Evolutionary conservation across 2,329 filamentous ascomycete species (phyloP), one percentile per base, ranked within the genome.

Genomic region (Hymenoscyphus infarciens): DNA sequence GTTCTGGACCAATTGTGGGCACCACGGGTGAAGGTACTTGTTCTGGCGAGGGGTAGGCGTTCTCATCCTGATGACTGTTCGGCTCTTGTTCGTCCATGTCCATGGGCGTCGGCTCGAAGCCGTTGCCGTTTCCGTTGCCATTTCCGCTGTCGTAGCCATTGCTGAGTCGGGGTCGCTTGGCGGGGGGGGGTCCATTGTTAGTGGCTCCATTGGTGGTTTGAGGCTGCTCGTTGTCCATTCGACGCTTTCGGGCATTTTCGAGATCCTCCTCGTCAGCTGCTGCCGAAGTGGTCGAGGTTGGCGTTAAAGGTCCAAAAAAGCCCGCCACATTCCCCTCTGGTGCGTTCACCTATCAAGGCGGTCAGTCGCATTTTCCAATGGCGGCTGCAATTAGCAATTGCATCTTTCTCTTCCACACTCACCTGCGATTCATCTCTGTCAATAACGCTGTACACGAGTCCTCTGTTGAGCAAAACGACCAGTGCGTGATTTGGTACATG

Each of bases 401-500:
- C 7, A 22, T 49, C 10, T 49, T 11, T 49, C 13, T 22, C 42
- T 49, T 22, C 5, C 16, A 33, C 52, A 61, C 71, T 59, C 71
- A 74, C 73, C 64, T 66, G 64, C 61, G 66, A 64, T 35, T 61
- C 49, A 65, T 87, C 80, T 69, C 85, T 79, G 74, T 87, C 83
- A 61, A 85, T 78, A 56, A 81, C 82, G 73, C 83, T 78, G 75
- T 86, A 87, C 69, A 85, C 75, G 59, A 88, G 80, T 63, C 86
- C 86, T 75, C 84, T 83, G 75, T 88, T 87, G 68, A 88, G 76
- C 67, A 87, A 78, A 63, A 81, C 81, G 63, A 88, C 83, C 72
- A 88, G 78, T 69, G 85, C 84, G 76, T 87, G 84, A 70, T 81
- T 83, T 75, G 86, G 82, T 75, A 88, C 84, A 76, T 87, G 81